A percentile compares a stretch with the other conserved stretches of the same genome.
phyloP scores from a whole-genome alignment of 345 rosid genomes.

The Populus alba region DNA sequence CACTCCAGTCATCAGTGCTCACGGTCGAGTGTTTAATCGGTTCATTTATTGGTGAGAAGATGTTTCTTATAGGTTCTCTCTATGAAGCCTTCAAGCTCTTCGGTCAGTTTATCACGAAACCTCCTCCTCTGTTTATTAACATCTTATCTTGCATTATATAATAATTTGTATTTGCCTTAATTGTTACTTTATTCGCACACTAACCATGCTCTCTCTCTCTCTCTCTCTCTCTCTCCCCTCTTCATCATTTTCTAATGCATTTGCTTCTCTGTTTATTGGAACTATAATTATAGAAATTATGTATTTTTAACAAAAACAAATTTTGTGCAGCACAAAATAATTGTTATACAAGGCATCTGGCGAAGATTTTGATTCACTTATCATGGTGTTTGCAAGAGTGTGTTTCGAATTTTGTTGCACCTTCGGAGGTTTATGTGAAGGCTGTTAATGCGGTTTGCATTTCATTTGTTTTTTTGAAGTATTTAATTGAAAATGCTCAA shows the following conservation, averaged over 20 bases:
- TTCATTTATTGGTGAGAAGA: slow-evolving; percentile 82
- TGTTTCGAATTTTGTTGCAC: slow-evolving; percentile 41
- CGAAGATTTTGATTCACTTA: slow-evolving; percentile 79
- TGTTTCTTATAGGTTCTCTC: slow-evolving; percentile 72
- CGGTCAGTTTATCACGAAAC: slow-evolving; percentile 41
- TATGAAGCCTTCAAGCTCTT: slow-evolving; percentile 70
- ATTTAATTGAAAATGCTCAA: slow-evolving; percentile 62
- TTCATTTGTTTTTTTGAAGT: slow-evolving; percentile 76
- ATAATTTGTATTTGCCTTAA: background rate
- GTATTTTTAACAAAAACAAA: background rate
- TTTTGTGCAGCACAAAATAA: slow-evolving; percentile 67
- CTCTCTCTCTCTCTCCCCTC: background rate
- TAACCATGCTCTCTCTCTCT: too few species aligned
- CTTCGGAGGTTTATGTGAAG: slow-evolving; percentile 45
- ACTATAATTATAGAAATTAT: background rate
- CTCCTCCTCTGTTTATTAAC: background rate
- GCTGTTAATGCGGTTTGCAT: slow-evolving; percentile 73
- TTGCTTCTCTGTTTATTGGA: background rate
- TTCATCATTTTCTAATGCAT: background rate
- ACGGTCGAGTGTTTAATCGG: slow-evolving; percentile 69
- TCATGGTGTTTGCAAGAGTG: slow-evolving; percentile 77
- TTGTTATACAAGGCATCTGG: slow-evolving; percentile 73
- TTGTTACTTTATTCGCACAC: background rate
- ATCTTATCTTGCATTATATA: background rate
- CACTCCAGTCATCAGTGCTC: background rate